Evolutionary conservation across 2,329 filamentous ascomycete species (phyloP).

Genomic region (Xylariomycetidae sp.): DNA sequence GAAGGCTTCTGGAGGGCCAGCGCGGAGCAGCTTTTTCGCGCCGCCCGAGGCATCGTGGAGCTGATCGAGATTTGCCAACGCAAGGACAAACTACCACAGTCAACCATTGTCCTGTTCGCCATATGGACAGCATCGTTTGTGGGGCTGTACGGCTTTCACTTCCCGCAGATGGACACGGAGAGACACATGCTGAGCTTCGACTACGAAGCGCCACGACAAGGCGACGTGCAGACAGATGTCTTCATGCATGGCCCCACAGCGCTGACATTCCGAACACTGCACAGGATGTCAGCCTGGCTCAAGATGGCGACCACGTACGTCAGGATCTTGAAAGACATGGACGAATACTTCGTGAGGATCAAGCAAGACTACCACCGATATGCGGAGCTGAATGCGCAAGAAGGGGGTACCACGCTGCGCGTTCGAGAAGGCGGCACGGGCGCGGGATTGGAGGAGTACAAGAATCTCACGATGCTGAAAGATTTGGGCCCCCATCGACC

Average conservation of each 20-base stretch:
- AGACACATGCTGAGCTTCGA: constrained; percentile 42
- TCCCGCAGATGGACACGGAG: constrained; percentile 61
- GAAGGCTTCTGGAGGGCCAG: constrained; percentile 56
- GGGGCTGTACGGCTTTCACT: constrained; percentile 60
- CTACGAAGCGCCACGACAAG: constrained; percentile 23
- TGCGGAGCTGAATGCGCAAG: constrained; percentile 17
- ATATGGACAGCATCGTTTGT: constrained; percentile 62
- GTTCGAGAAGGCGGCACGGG: constrained; percentile 37
- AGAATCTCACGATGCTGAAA: constrained; percentile 33
- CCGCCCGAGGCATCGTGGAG: constrained; percentile 58
- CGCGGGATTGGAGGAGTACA: constrained; percentile 52
- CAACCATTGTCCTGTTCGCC: constrained; percentile 60
- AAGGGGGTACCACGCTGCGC: constrained; percentile 28
- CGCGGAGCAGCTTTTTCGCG: constrained; percentile 56
- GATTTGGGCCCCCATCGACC: constrained; percentile 37
- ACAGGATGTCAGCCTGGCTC: constrained; percentile 44
- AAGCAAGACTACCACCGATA: constrained; percentile 40
- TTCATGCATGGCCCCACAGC: constrained; percentile 37
- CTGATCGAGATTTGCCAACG: constrained; percentile 57
- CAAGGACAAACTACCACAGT: constrained; percentile 57
- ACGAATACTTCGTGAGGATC: constrained; percentile 45
- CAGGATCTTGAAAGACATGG: constrained; percentile 46
- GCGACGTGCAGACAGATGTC: constrained; percentile 20
- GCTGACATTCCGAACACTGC: constrained; percentile 43
- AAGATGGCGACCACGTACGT: constrained; percentile 53